These are phyloP conservation scores for Gaillardinia entomophila DNA, from an alignment of 805 yeast genomes.

Conservation along the genomic window DNA sequence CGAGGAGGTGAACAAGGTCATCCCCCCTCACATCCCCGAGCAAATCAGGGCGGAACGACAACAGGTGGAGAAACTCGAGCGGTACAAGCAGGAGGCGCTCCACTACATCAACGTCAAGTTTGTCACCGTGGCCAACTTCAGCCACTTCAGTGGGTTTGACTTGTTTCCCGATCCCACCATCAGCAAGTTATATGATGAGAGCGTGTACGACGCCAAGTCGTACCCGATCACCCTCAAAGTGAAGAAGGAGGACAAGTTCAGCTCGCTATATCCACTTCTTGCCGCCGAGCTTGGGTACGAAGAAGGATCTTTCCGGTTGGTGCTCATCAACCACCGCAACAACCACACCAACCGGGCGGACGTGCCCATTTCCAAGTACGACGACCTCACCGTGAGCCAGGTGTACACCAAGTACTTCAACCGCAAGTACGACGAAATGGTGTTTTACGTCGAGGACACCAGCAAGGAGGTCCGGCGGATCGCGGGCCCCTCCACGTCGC, in stretches of 20 bases:
- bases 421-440: conserved; percentile 44
- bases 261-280: conserved; percentile 45
- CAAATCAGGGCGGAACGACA: conserved; percentile 60
- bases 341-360: conserved; percentile 69
- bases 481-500: conserved; percentile 6
- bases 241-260: conserved; percentile 50
- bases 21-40: conserved; percentile 63
- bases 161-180: conserved; percentile 57
- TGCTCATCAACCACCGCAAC: conserved; percentile 62
- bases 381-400: conserved; percentile 43
- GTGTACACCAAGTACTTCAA: conserved; percentile 43
- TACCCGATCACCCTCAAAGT: conserved; percentile 48
- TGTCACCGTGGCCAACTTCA: conserved; percentile 49
- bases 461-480: conserved; percentile 32
- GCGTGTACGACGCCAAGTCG: conserved; percentile 41
- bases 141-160: conserved; percentile 68
- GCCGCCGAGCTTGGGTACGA: conserved; percentile 36
- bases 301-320: conserved; percentile 40
- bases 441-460: conserved; percentile 63
- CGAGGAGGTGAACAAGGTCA: conserved; percentile 26
- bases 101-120: conserved; percentile 46
- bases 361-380: conserved; percentile 17
- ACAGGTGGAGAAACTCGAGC: conserved; percentile 48
- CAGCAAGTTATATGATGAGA: conserved; percentile 42
- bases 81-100: conserved; percentile 60